Percentiles rank a stretch among this genome's conserved stretches.
These are phyloP conservation scores for Gryganskiella cystojenkinii DNA, from an alignment of 192 early-diverging fungal genomes.

Conservation along the genomic window DNA sequence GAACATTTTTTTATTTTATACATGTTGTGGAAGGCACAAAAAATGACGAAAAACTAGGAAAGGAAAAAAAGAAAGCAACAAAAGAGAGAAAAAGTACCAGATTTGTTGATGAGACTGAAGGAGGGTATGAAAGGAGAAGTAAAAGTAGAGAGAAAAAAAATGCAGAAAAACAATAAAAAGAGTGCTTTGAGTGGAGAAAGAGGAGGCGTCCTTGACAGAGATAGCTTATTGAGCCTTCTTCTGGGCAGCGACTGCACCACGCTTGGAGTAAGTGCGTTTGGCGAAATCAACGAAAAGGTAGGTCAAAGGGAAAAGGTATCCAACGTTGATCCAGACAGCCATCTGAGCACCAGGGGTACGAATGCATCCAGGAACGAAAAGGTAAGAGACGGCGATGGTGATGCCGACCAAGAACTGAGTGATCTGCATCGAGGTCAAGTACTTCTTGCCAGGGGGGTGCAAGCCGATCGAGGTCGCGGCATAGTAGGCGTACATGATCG, in stretches of 20 bases:
- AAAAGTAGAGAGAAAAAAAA: neutral
- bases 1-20: too few relatives aligned
- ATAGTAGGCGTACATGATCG: conserved; percentile 90
- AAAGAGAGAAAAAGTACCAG: neutral
- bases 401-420: conserved; percentile 84
- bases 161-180: neutral
- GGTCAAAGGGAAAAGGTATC: conserved; percentile 80
- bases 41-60: too few relatives aligned
- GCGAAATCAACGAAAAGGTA: conserved; percentile 87
- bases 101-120: too few relatives aligned
- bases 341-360: conserved; percentile 59
- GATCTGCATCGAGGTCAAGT: conserved; percentile 86
- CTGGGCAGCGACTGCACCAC: conserved; percentile 36
- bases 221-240: conserved; percentile 46
- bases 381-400: conserved; percentile 71
- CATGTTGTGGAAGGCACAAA: too few relatives aligned
- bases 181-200: neutral
- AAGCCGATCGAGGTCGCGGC: conserved; percentile 77
- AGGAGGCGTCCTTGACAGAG: neutral
- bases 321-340: conserved; percentile 71
- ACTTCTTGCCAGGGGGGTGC: conserved; percentile 83
- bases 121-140: neutral
- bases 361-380: conserved; percentile 71
- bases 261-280: conserved; percentile 71
- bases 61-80: conserved; percentile 1